Percentiles rank a stretch among this genome's conserved stretches.
These are phyloP conservation scores for Cyberlindnera subsufficiens DNA, from an alignment of 805 yeast species.

Conservation along the genomic window DNA sequence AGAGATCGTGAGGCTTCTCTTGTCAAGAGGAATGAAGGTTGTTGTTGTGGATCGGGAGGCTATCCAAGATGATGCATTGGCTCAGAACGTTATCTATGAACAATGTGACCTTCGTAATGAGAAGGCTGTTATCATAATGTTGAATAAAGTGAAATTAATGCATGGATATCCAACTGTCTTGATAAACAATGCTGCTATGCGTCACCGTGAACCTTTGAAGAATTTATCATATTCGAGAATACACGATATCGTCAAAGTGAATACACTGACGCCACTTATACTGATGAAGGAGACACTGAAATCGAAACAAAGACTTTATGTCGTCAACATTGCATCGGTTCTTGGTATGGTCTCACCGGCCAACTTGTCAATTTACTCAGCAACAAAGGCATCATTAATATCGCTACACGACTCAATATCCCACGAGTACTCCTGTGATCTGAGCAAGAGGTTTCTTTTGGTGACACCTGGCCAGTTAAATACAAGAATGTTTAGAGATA, in stretches of 20 bases:
- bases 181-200: constrained; percentile 80
- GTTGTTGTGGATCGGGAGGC: constrained; percentile 25
- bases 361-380: constrained; percentile 70
- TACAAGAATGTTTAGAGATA: constrained; percentile 70
- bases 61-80: constrained; percentile 4
- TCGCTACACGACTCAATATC: constrained; percentile 81
- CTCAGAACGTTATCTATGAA: constrained; percentile 35
- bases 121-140: constrained; percentile 32
- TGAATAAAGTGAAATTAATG: constrained; percentile 33
- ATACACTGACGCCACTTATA: constrained; percentile 58
- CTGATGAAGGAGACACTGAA: constrained; percentile 65
- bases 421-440: constrained; percentile 52
- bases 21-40: constrained; percentile 14
- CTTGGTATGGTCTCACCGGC: constrained; percentile 81
- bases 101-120: constrained; percentile 63
- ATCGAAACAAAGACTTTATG: constrained; percentile 50
- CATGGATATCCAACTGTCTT: constrained; percentile 57
- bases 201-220: constrained; percentile 43
- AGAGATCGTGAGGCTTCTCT: constrained; percentile 20
- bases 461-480: constrained; percentile 82
- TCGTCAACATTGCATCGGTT: constrained; percentile 74
- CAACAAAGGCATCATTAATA: constrained; percentile 78
- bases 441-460: constrained; percentile 63
- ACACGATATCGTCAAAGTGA: constrained; percentile 52
- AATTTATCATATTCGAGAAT: constrained; percentile 49